phyloP scores from a whole-genome alignment of 805 yeast genomes.

The Ogataea populi-albae region DNA sequence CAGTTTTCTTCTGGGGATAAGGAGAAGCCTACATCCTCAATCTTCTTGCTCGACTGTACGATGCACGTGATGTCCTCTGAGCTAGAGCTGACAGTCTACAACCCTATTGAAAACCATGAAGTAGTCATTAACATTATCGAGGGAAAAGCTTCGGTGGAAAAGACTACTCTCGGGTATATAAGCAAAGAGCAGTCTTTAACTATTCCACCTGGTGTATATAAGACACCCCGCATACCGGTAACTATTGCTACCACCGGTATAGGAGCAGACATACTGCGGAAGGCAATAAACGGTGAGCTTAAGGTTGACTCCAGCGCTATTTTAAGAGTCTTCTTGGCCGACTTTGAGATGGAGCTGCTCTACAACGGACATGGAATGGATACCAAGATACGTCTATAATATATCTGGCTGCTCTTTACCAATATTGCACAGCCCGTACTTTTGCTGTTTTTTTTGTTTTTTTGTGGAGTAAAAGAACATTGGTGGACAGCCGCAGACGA shows the following conservation, averaged over 20 bases:
- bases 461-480: no score
- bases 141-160: slow-evolving; percentile 50
- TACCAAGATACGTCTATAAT: slow-evolving; percentile 36
- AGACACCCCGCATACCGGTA: slow-evolving; percentile 50
- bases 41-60: slow-evolving; percentile 46
- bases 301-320: slow-evolving; percentile 45
- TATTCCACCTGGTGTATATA: slow-evolving; percentile 52
- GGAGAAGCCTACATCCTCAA: slow-evolving; percentile 25
- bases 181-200: slow-evolving; percentile 38
- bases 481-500: no score
- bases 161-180: slow-evolving; percentile 44
- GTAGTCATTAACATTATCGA: slow-evolving; percentile 39
- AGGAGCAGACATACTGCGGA: slow-evolving; percentile 47
- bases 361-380: slow-evolving; percentile 45
- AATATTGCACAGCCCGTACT: neutral
- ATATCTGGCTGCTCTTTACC: no score
- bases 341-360: slow-evolving; percentile 39
- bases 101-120: slow-evolving; percentile 51
- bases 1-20: slow-evolving; percentile 13
- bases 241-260: slow-evolving; percentile 40
- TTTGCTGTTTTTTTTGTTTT: no score
- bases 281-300: slow-evolving; percentile 50
- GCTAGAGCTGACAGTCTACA: slow-evolving; percentile 50
- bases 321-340: slow-evolving; percentile 38
- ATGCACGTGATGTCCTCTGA: slow-evolving; percentile 56